Evolutionary conservation across 1,284 basidiomycete species (phyloP).

Genomic region (Uromyces viciae-fabae): DNA sequence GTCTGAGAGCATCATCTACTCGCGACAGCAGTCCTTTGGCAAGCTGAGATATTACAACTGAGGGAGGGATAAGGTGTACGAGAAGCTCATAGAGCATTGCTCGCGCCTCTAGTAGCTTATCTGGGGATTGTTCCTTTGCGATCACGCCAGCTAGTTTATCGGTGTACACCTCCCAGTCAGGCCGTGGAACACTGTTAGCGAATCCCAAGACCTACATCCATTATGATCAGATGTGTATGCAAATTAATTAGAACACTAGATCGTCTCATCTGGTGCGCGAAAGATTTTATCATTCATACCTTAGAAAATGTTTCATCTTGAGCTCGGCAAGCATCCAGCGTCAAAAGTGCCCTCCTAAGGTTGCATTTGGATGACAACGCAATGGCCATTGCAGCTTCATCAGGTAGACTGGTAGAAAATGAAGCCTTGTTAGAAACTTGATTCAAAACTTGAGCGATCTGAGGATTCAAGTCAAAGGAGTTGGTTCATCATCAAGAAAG

Average conservation of each 20-base stretch:
- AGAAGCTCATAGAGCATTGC: constrained; percentile 91
- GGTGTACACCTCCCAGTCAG: constrained; percentile 99
- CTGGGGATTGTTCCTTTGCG: constrained; percentile 85
- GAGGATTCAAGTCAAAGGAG: neutral
- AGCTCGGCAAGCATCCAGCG: constrained; percentile 93
- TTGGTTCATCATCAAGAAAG: neutral
- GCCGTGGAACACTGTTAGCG: constrained; percentile 75
- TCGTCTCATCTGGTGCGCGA: too few species aligned
- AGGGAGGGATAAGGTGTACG: constrained; percentile 96
- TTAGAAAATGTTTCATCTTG: constrained; percentile 58
- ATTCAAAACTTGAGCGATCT: constrained; percentile 73
- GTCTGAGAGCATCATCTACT: constrained; percentile 81
- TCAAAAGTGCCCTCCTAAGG: constrained; percentile 86
- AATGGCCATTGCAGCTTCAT: constrained; percentile 69
- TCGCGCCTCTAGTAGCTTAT: constrained; percentile 83
- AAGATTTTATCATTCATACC: neutral
- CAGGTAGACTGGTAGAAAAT: constrained; percentile 67
- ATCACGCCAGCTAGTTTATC: constrained; percentile 89
- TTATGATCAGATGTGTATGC: neutral
- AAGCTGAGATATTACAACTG: constrained; percentile 79
- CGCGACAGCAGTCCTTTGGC: constrained; percentile 77
- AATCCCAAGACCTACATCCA: constrained; percentile 56
- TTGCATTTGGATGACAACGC: constrained; percentile 80
- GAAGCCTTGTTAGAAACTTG: constrained; percentile 77
- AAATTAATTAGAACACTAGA: neutral